These are phyloP conservation scores for Phytopythium chamaehyphon DNA, from an alignment of 352 stramenopile genomes.

Conservation along the genomic window DNA sequence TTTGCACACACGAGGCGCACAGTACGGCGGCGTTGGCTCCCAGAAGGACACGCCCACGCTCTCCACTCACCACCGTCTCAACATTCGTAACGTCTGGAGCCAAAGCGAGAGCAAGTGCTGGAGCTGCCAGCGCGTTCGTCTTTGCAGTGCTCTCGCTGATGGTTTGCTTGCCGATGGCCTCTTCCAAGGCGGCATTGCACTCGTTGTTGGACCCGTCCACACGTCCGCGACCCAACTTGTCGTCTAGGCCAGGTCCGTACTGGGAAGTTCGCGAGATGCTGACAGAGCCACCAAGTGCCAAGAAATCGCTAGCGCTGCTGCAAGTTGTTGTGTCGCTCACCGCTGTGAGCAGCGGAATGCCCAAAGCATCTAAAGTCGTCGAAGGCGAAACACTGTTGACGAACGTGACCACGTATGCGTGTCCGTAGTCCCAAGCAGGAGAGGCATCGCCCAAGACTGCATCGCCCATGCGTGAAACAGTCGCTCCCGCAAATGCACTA, in stretches of 20 bases:
- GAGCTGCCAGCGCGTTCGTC: conserved; percentile 18
- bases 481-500: conserved; percentile 21
- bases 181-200: conserved; percentile 34
- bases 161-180: conserved; percentile 44
- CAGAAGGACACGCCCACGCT: conserved; percentile 16
- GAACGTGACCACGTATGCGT: conserved; percentile 61
- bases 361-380: conserved; percentile 31
- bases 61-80: conserved; percentile 9
- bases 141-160: conserved; percentile 25
- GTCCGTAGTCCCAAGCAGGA: conserved; percentile 63
- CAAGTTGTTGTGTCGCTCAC: conserved; percentile 22
- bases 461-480: conserved; percentile 40
- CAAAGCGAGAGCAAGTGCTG: conserved; percentile 45
- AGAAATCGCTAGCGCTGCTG: conserved; percentile 10
- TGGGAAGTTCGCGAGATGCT: conserved; percentile 17
- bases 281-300: conserved; percentile 16
- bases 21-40: conserved; percentile 29
- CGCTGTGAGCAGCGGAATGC: conserved; percentile 33
- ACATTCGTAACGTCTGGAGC: conserved; percentile 17
- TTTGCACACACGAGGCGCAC: conserved; percentile 60
- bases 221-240: conserved; percentile 42
- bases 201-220: conserved; percentile 52
- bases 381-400: conserved; percentile 32
- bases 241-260: conserved; percentile 59
- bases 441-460: conserved; percentile 49